Evolutionary conservation across 306 rosid species (phyloP), one percentile per base, ranked within the genome.

Genomic region (Trifolium subterraneum): DNA sequence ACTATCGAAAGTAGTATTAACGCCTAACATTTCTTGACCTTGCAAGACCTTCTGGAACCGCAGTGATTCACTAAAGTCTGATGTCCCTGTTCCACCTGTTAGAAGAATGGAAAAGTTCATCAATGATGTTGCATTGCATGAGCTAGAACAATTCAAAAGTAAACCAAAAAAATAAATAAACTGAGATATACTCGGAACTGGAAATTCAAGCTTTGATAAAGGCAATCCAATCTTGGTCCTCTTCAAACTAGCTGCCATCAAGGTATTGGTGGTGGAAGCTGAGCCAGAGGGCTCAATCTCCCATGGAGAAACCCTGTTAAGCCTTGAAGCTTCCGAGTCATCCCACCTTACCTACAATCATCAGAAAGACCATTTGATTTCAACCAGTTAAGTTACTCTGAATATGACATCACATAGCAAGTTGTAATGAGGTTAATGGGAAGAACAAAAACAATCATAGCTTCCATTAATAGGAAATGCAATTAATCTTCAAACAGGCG

Each of bases 1-100:
- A 44, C 88, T 86, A 79, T 92, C 83, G 23, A 70, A 78, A 59
- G 84, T 83, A 73, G 88, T 76, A 86, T 85, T 84, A 83, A 76
- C 87, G 77, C 89, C 89, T 45, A 76, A 83, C 75, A 92, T 90
- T 94, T 94, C 99, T 94, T 94, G 99, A 94, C 99, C 99, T 94
- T 94, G 99, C 99, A 94, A 94, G 99, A 94, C 99, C 99, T 92
- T 90, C 85, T 77, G 99, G 96, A 94, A 94, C 81, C 93, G 86
- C 48, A 80, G 68, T 23, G 97, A 72, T 84, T 94, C 97, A 86
- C 92, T 90, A 80, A 94, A 92, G 97, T 90, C 97, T 78, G 92
- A 84, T 55, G 87, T 56, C 51, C 96, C 93, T 84, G 87, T 87
- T 68, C 93, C 95, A 85, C 78, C 99, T 94, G 91, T 29, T 51